Conservation (phyloP, 805 yeast genomes). For the Yarrowia divulgata region DNA sequence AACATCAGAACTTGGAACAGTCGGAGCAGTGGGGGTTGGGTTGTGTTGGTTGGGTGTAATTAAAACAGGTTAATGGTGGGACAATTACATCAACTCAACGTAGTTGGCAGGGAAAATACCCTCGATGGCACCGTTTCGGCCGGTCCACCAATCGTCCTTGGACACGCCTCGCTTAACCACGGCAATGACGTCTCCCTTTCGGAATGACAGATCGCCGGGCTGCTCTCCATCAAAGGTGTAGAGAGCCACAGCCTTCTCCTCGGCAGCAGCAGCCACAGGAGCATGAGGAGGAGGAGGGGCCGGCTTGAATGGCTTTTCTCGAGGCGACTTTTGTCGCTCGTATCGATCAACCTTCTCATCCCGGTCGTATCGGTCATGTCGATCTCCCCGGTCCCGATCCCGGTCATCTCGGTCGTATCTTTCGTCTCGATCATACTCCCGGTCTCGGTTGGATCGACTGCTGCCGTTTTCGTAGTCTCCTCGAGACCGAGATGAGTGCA, state of each 20-base stretch:
- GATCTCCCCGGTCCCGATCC: slow-evolving; percentile 12
- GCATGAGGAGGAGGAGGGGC: slow-evolving; percentile 39
- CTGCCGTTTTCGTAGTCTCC: slow-evolving; percentile 42
- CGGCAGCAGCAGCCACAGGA: slow-evolving; percentile 45
- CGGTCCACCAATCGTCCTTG: slow-evolving; percentile 99
- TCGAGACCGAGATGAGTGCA: slow-evolving; percentile 19
- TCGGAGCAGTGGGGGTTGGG: no score
- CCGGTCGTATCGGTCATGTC: slow-evolving; percentile 35
- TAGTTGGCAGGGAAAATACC: slow-evolving; percentile 98
- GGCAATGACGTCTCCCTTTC: slow-evolving; percentile 91
- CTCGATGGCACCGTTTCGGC: slow-evolving; percentile 78
- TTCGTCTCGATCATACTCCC: slow-evolving; percentile 20
- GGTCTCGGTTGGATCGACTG: slow-evolving; percentile 12
- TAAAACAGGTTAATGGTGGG: neutral
- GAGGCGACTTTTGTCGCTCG: slow-evolving; percentile 28
- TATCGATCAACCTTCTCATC: neutral
- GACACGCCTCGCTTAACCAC: slow-evolving; percentile 86
- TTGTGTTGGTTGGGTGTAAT: neutral
- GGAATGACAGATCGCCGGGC: slow-evolving; percentile 89
- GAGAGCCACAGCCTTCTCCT: slow-evolving; percentile 87
- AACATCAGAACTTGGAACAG: neutral
- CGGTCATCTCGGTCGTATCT: slow-evolving; percentile 35
- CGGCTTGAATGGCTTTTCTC: slow-evolving; percentile 33
- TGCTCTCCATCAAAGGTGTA: slow-evolving; percentile 92
- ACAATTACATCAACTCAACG: slow-evolving; percentile 70